Conservation (phyloP, 2,329 filamentous ascomycete species). For the Cercospora brassicicola region DNA sequence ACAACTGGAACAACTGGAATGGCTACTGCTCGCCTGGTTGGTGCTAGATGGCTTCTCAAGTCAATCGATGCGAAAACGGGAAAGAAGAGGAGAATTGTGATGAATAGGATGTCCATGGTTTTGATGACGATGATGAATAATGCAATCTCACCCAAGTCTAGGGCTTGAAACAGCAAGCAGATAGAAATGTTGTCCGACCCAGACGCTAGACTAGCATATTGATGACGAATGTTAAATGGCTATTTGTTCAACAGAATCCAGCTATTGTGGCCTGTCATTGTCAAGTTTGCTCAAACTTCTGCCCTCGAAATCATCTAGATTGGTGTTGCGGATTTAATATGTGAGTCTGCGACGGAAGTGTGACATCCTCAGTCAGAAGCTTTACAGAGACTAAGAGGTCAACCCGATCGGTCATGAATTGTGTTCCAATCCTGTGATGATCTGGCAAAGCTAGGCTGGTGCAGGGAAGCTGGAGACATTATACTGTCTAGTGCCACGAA, state of each 20-base stretch:
- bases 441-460: background rate
- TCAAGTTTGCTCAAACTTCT: background rate
- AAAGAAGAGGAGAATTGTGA: background rate
- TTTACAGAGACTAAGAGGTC: background rate
- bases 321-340: background rate
- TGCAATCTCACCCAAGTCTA: background rate
- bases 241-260: background rate
- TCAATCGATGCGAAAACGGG: background rate
- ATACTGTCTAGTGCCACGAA: background rate
- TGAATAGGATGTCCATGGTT: background rate
- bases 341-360: background rate
- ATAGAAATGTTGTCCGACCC: slow-evolving; percentile 1
- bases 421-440: background rate
- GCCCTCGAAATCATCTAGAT: background rate
- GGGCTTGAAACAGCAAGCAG: slow-evolving; percentile 9
- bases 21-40: background rate
- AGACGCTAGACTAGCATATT: slow-evolving; percentile 12
- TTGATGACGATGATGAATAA: slow-evolving; percentile 2
- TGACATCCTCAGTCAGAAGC: background rate
- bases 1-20: background rate
- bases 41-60: slow-evolving; percentile 1
- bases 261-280: background rate
- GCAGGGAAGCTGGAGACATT: background rate
- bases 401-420: background rate
- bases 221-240: background rate